Evolutionary conservation across 1,139 yeast genomes (phyloP).

Genomic region (Nematodospora anomalae): DNA sequence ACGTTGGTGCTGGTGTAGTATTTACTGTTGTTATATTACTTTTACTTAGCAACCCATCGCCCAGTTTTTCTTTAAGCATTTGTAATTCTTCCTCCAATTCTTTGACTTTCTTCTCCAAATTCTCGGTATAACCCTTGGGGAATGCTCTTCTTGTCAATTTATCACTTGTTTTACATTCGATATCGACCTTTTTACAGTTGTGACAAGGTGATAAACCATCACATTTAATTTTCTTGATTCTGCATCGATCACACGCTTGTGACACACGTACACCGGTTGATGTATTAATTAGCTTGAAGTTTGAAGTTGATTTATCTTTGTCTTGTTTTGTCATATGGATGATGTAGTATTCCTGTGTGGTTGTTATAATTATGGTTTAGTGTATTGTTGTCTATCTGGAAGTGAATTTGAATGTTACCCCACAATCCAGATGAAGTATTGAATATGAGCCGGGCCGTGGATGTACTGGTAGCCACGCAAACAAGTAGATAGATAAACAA

Average conservation of each 20-base stretch:
- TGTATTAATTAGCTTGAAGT: constrained; percentile 42
- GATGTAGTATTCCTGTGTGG: too few relatives aligned
- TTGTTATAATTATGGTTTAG: too few relatives aligned
- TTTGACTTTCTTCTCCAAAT: constrained; percentile 46
- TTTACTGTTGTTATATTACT: constrained; percentile 2
- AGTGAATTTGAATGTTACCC: too few relatives aligned
- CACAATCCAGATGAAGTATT: too few relatives aligned
- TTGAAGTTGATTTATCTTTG: constrained; percentile 22
- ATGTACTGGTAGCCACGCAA: too few relatives aligned
- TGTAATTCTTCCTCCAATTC: constrained; percentile 53
- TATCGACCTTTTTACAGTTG: constrained; percentile 43
- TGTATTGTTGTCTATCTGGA: too few relatives aligned
- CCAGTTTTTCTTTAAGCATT: constrained; percentile 27
- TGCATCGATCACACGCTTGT: constrained; percentile 85
- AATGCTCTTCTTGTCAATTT: constrained; percentile 45
- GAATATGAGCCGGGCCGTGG: too few relatives aligned
- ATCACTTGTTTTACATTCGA: constrained; percentile 48
- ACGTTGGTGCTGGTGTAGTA: constrained; percentile 2
- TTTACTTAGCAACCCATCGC: constrained; percentile 2
- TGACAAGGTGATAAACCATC: constrained; percentile 63
- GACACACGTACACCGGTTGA: constrained; percentile 52
- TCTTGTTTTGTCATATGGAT: background rate
- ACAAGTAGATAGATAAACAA: too few relatives aligned
- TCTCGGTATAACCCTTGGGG: constrained; percentile 53
- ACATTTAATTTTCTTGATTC: constrained; percentile 76